Conservation (phyloP, 192 early-diverging fungal species). For the Backusella luteola region DNA sequence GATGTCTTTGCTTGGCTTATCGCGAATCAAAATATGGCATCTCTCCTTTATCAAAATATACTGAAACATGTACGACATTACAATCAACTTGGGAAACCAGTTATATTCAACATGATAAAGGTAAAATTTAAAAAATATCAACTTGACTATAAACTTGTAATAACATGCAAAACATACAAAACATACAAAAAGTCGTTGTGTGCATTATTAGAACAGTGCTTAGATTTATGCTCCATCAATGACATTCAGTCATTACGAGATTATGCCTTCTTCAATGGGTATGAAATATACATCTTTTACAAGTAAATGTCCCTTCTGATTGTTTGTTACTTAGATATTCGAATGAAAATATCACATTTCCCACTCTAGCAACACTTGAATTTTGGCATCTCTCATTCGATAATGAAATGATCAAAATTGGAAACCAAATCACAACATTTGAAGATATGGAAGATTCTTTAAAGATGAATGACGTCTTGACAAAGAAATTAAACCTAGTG, state of each 20-base stretch:
- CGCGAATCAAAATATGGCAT: not conserved
- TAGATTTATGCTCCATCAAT: not conserved
- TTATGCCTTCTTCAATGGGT: not conserved
- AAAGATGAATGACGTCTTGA: conserved; percentile 1
- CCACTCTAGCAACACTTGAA: not conserved
- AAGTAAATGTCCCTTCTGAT: too few species aligned
- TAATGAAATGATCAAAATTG: not conserved
- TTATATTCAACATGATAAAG: not conserved
- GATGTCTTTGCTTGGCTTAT: conserved; percentile 4
- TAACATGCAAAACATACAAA: not conserved
- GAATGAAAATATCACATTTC: not conserved
- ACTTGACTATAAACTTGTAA: not conserved
- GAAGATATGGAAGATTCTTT: not conserved
- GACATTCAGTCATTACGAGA: not conserved
- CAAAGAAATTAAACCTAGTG: not conserved
- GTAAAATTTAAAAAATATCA: not conserved
- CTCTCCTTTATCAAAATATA: not conserved
- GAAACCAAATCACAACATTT: conserved; percentile 8
- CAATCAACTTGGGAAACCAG: not conserved
- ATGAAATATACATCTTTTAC: not conserved
- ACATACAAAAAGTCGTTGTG: not conserved
- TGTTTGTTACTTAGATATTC: not conserved
- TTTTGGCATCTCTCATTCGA: conserved; percentile 11
- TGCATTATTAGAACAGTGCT: not conserved
- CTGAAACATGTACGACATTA: not conserved